Percentiles rank a stretch among this genome's conserved stretches.
These are phyloP conservation scores for Cryphonectria naterciae DNA, from an alignment of 2,329 filamentous ascomycete genomes.

Conservation along the genomic window DNA sequence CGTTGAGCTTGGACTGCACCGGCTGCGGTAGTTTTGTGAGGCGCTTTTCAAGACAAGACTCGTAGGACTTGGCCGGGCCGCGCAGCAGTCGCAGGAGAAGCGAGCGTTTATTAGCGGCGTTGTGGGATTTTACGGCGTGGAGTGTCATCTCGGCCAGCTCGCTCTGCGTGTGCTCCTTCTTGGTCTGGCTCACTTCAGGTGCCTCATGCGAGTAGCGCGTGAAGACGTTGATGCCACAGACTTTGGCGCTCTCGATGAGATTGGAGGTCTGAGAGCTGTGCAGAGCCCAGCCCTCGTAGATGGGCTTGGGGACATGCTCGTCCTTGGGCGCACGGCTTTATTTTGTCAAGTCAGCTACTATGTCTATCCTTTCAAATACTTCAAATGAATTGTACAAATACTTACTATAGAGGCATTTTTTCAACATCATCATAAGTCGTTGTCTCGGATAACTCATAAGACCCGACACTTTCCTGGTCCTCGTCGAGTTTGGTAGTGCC, in stretches of 20 bases:
- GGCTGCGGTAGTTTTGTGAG: constrained; percentile 31
- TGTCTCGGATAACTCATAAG: constrained; percentile 16
- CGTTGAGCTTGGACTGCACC: constrained; percentile 31
- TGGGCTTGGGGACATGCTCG: constrained; percentile 30
- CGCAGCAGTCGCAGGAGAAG: constrained; percentile 32
- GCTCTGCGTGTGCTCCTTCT: constrained; percentile 30
- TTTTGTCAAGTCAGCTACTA: neutral
- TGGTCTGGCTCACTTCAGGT: constrained; percentile 11
- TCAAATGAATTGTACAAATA: neutral
- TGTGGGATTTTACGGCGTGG: constrained; percentile 31
- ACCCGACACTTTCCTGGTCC: constrained; percentile 13
- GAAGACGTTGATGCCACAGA: constrained; percentile 30
- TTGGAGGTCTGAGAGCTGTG: constrained; percentile 25
- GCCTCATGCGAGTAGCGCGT: neutral
- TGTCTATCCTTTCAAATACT: neutral
- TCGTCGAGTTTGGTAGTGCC: constrained; percentile 7
- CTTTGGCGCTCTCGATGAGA: constrained; percentile 22
- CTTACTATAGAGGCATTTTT: constrained; percentile 15
- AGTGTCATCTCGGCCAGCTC: constrained; percentile 34
- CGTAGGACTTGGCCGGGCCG: constrained; percentile 34
- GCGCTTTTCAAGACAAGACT: constrained; percentile 34
- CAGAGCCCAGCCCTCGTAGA: constrained; percentile 38
- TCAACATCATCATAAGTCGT: neutral
- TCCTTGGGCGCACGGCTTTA: constrained; percentile 31
- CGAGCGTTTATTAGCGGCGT: constrained; percentile 31